Conservation (phyloP, 2,329 filamentous ascomycete genomes). For the Diaporthe sp. region DNA sequence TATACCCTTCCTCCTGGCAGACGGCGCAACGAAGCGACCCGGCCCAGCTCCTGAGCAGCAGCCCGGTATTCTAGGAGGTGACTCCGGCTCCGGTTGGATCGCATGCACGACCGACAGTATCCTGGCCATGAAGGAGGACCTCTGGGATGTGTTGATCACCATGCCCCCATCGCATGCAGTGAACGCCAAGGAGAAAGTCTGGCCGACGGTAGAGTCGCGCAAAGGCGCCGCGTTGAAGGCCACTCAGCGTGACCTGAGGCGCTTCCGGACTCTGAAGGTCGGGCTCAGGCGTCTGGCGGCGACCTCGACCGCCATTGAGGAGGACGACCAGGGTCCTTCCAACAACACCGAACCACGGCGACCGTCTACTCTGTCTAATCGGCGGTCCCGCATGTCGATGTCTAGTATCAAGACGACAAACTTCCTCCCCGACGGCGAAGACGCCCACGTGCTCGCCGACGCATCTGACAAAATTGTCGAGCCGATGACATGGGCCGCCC, state of each 20-base stretch:
- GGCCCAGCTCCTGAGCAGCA: conserved; percentile 41
- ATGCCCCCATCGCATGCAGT: conserved; percentile 76
- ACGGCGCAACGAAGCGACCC: conserved; percentile 61
- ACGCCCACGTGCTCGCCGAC: conserved; percentile 57
- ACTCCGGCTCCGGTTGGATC: conserved; percentile 80
- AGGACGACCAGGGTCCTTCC: conserved; percentile 26
- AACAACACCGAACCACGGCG: conserved; percentile 36
- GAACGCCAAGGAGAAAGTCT: conserved; percentile 72
- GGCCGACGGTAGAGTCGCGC: conserved; percentile 81
- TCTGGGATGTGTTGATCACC: conserved; percentile 92
- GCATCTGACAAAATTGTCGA: conserved; percentile 70
- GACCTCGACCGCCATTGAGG: conserved; percentile 40
- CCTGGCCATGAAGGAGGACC: conserved; percentile 83
- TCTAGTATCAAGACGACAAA: conserved; percentile 35
- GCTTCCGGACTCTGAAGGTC: conserved; percentile 78
- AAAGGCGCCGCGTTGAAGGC: conserved; percentile 79
- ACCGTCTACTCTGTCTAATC: conserved; percentile 21
- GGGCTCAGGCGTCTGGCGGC: conserved; percentile 67
- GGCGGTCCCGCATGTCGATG: conserved; percentile 38
- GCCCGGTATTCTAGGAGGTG: conserved; percentile 53
- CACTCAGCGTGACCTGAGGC: conserved; percentile 89
- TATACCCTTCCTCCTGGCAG: conserved; percentile 80
- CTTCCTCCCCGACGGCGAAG: conserved; percentile 48
- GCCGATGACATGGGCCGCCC: conserved; percentile 76
- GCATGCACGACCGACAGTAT: conserved; percentile 97